Evolutionary conservation across 345 rosid species (phyloP).

Genomic region (Odontarrhena argentea): DNA sequence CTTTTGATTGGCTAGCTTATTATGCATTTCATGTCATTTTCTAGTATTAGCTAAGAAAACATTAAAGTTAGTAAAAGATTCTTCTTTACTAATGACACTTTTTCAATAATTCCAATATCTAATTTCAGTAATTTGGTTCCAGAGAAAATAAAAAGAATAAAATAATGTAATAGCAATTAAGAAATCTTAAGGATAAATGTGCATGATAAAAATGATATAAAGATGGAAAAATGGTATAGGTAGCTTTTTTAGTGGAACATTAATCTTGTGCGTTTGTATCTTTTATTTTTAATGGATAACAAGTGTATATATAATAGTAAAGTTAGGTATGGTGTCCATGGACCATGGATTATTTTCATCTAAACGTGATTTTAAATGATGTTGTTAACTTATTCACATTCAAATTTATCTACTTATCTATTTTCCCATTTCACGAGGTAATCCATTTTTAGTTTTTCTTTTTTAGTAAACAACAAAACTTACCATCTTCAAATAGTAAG

Average conservation of each 20-base stretch:
- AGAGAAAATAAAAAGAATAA: not conserved
- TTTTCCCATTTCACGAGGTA: no score
- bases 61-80: not conserved
- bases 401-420: no score
- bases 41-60: not conserved
- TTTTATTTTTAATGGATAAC: slow-evolving; percentile 13
- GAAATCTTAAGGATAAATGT: slow-evolving; percentile 1
- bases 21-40: not conserved
- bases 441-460: no score
- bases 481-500: no score
- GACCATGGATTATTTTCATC: no score
- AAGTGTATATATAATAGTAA: slow-evolving; percentile 12
- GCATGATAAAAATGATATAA: slow-evolving; percentile 5
- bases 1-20: not conserved
- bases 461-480: no score
- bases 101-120: not conserved
- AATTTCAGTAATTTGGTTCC: no score
- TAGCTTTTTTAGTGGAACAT: slow-evolving; percentile 30
- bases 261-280: slow-evolving; percentile 34
- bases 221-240: not conserved
- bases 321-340: slow-evolving; percentile 22
- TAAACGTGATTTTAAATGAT: no score
- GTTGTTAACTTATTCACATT: no score
- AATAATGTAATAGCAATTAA: not conserved
- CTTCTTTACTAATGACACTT: not conserved